phyloP scores from a whole-genome alignment of 2,329 filamentous ascomycete genomes.

The Colletotrichum viniferum region DNA sequence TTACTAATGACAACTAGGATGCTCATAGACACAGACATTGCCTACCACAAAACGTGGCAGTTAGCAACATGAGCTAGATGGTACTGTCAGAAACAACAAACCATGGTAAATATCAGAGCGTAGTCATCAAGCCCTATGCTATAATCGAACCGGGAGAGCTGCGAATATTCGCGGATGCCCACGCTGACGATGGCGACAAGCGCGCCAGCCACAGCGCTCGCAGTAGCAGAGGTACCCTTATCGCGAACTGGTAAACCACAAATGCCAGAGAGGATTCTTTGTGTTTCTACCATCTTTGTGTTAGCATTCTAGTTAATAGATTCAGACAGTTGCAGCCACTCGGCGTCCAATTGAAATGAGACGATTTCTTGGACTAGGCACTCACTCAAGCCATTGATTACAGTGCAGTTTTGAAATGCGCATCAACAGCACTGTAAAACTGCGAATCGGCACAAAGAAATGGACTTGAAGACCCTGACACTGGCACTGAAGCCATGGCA shows the following conservation, averaged over 20 bases:
- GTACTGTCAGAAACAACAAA: not conserved
- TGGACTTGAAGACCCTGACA: not conserved
- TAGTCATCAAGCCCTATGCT: slow-evolving; percentile 2
- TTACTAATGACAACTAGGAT: not conserved
- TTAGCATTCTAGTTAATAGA: not conserved
- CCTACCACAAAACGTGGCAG: not conserved
- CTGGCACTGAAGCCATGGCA: not conserved
- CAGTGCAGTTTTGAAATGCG: not conserved
- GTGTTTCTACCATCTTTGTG: not conserved
- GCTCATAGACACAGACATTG: slow-evolving; percentile 9
- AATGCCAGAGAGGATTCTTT: not conserved
- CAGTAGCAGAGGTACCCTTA: not conserved
- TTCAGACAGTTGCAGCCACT: not conserved
- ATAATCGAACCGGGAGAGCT: not conserved
- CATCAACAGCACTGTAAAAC: not conserved
- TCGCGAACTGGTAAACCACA: not conserved
- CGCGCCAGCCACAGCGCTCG: not conserved
- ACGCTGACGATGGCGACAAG: not conserved
- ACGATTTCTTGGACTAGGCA: not conserved
- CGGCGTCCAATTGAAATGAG: not conserved
- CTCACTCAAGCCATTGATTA: not conserved
- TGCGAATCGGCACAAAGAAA: not conserved
- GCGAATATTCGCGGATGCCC: not conserved
- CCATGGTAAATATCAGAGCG: slow-evolving; percentile 1
- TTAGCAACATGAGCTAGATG: not conserved